Conservation (phyloP, 441 rosid species). For the Euphorbia celastroides region DNA sequence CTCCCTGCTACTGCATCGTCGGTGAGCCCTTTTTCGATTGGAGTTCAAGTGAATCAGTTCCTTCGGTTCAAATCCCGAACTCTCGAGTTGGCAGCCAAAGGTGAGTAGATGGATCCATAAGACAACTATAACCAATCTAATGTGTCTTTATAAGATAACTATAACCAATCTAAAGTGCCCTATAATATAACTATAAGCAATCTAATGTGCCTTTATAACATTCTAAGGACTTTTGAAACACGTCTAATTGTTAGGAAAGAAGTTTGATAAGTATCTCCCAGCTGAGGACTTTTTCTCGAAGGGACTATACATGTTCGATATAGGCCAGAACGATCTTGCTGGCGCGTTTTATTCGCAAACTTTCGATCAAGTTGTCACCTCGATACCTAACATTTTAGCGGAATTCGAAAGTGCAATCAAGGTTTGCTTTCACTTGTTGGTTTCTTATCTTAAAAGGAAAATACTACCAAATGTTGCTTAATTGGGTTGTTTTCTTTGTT, state of each 20-base stretch:
- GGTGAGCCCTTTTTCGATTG: conserved; percentile 78
- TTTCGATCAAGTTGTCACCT: conserved; percentile 71
- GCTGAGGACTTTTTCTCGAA: conserved; percentile 52
- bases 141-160: background rate
- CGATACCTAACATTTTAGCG: conserved; percentile 53
- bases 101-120: conserved; percentile 21
- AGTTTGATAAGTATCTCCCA: conserved; percentile 52
- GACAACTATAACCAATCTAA: background rate
- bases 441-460: background rate
- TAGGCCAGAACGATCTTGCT: conserved; percentile 95
- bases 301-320: conserved; percentile 88
- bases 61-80: conserved; percentile 64
- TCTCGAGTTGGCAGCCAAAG: conserved; percentile 57
- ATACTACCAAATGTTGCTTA: background rate
- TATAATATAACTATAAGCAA: too few relatives aligned
- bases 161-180: too few relatives aligned
- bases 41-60: conserved; percentile 79
- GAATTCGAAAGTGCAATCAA: conserved; percentile 74
- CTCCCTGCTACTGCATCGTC: conserved; percentile 70
- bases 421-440: conserved; percentile 32
- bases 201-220: background rate
- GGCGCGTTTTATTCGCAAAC: conserved; percentile 90
- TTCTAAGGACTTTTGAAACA: too few relatives aligned
- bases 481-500: conserved; percentile 4
- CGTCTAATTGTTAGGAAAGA: conserved; percentile 39